Conservation (phyloP, 768 basidiomycete species). For the Leccinum uliginosum region DNA sequence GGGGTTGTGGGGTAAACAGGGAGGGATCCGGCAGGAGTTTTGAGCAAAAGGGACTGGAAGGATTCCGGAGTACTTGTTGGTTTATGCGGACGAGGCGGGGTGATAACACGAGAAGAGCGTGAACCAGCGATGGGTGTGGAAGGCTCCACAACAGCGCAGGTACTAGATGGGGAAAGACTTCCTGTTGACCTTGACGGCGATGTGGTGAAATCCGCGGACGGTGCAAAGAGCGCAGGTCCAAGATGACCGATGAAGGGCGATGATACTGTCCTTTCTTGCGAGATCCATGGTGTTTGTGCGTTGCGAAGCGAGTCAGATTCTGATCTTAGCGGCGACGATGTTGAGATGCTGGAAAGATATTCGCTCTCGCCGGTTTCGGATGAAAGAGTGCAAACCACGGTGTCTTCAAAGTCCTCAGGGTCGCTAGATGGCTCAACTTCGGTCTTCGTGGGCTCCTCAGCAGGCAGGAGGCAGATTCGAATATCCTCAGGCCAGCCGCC, state of each 20-base stretch:
- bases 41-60: constrained; percentile 29
- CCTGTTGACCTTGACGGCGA: constrained; percentile 2
- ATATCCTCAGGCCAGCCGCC: constrained; percentile 55
- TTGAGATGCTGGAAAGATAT: constrained; percentile 5
- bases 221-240: constrained; percentile 26
- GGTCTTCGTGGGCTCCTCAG: background rate
- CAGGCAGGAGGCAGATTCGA: constrained; percentile 28
- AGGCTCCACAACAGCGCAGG: constrained; percentile 11
- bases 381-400: constrained; percentile 2
- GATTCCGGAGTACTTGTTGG: constrained; percentile 27
- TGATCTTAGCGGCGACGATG: constrained; percentile 3
- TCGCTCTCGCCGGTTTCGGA: constrained; percentile 4
- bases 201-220: background rate
- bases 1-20: constrained; percentile 27
- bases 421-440: constrained; percentile 25
- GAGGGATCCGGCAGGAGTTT: constrained; percentile 23
- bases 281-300: background rate
- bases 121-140: constrained; percentile 25
- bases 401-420: constrained; percentile 20
- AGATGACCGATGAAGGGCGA: constrained; percentile 27
- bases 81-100: constrained; percentile 37
- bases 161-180: constrained; percentile 6
- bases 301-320: constrained; percentile 3
- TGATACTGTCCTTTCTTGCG: background rate
- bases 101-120: constrained; percentile 22